Evolutionary conservation across 129 eudicot species (phyloP), one percentile per base, ranked within the genome.

Genomic region (Sambucus nigra): DNA sequence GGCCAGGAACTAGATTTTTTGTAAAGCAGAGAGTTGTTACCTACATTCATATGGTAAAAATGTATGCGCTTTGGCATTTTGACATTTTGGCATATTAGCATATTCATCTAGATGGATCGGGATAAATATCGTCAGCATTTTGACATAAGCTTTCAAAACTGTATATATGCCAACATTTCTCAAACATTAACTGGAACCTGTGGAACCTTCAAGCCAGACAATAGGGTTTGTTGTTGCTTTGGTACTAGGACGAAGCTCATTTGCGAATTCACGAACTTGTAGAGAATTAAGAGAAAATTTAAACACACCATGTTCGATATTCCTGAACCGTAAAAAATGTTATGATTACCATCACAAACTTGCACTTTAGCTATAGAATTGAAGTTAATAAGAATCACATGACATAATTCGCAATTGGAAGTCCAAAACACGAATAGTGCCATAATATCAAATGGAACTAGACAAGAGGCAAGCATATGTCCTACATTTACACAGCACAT

Each of bases 191-290:
- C 69, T 71, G 55, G 94, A 71, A 57, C 86, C 80, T 15, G 75
- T 55, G 53, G 93, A 70, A 42, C 83, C 88, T 50, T 89, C 97
- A 64, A 89, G 86, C 97, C 97, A 89, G 13, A 71, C 82, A 29
- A 73, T 81, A 49, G 97, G 94, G 63, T 73, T 73, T 72, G 74
- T 81, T 60, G 95, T 66, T n/a, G 84, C 84, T 76, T 84, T 84
- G 23, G 93, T 81, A 77, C 95, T 73, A 35, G 93, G 78, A 56
- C 95, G 78, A 55, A 89, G 94, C 72, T 89, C 97, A 76, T 81
- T 84, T 18, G 97, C 97, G 69, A 84, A 89, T 26, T 89, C 97
- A 65, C 95, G 97, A 59, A 95, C 95, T 95, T 88, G 80, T 16
- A 50, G 45, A 70, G 29, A 28, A 25, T 35, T 12, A 52, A 18